Conservation (phyloP, 2,329 filamentous ascomycete species). For the Arachnomyces sp. region DNA sequence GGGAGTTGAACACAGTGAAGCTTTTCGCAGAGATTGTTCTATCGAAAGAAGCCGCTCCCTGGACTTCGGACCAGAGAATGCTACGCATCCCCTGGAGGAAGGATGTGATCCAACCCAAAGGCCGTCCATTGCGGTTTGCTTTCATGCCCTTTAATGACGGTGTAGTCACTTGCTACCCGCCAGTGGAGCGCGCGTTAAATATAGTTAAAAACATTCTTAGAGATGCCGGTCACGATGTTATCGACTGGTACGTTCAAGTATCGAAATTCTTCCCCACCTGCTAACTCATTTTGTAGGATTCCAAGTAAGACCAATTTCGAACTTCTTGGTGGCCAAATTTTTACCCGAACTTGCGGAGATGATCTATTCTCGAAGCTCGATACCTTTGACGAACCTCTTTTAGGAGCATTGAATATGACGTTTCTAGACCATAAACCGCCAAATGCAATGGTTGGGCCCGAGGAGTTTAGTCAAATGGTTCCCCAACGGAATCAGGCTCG, state of each 20-base stretch:
- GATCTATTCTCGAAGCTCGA: slow-evolving; percentile 8
- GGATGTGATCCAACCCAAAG: slow-evolving; percentile 20
- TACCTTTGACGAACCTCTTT: slow-evolving; percentile 20
- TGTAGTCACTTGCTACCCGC: slow-evolving; percentile 26
- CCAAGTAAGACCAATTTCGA: too few species aligned
- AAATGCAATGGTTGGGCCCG: slow-evolving; percentile 13
- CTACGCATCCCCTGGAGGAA: slow-evolving; percentile 27
- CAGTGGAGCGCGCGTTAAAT: slow-evolving; percentile 26
- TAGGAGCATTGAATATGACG: slow-evolving; percentile 10
- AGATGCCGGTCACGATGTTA: slow-evolving; percentile 27
- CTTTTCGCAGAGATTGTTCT: slow-evolving; percentile 28
- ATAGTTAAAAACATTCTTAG: slow-evolving; percentile 24
- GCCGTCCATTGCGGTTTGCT: slow-evolving; percentile 27
- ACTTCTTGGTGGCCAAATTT: too few species aligned
- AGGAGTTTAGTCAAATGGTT: slow-evolving; percentile 22
- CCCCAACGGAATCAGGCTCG: slow-evolving; percentile 20
- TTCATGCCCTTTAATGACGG: slow-evolving; percentile 29
- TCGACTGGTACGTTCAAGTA: slow-evolving; percentile 16
- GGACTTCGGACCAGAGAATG: slow-evolving; percentile 28
- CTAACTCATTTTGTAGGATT: too few species aligned
- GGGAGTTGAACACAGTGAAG: slow-evolving; percentile 22
- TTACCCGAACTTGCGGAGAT: too few species aligned
- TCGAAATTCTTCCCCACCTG: slow-evolving; percentile 14
- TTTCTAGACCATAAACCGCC: background rate
- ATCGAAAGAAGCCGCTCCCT: slow-evolving; percentile 22